A percentile compares a stretch with the other conserved stretches of the same genome.
These are phyloP conservation scores for Exophiala xenobiotica DNA, from an alignment of 2,329 filamentous ascomycete genomes.

Conservation along the genomic window DNA sequence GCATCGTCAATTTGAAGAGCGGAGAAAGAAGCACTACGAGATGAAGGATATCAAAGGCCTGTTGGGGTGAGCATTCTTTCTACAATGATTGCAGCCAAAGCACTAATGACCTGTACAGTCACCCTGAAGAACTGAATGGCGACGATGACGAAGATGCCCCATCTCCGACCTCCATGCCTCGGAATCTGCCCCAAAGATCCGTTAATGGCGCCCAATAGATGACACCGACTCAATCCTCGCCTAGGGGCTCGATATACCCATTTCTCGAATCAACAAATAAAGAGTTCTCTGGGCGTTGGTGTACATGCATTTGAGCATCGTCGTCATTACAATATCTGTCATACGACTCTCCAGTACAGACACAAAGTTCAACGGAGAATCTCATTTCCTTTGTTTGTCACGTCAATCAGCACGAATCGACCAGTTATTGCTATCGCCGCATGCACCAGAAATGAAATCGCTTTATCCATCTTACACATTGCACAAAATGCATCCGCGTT, in stretches of 20 bases:
- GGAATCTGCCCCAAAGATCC: slow-evolving; percentile 40
- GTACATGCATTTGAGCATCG: no score
- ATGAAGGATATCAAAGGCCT: slow-evolving; percentile 92
- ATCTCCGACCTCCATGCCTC: slow-evolving; percentile 36
- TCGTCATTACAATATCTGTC: background rate
- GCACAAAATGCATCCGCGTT: background rate
- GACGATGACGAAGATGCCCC: slow-evolving; percentile 59
- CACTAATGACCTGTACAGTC: slow-evolving; percentile 36
- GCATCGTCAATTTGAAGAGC: slow-evolving; percentile 84
- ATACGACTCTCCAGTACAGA: slow-evolving; percentile 2
- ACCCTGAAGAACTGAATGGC: slow-evolving; percentile 66
- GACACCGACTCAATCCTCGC: background rate
- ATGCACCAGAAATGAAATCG: background rate
- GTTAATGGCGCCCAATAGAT: slow-evolving; percentile 33
- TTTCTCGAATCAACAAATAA: no score
- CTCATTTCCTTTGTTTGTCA: slow-evolving; percentile 25
- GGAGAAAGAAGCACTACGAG: slow-evolving; percentile 96
- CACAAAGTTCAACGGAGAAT: background rate
- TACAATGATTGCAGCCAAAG: background rate
- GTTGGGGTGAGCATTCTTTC: slow-evolving; percentile 61
- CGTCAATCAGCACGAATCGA: slow-evolving; percentile 1
- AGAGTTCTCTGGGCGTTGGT: no score
- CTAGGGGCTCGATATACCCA: background rate
- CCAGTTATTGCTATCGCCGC: no score
- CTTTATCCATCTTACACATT: background rate